Conservation (phyloP, 2,329 filamentous ascomycete genomes). For the Botryosphaeria dothidea region DNA sequence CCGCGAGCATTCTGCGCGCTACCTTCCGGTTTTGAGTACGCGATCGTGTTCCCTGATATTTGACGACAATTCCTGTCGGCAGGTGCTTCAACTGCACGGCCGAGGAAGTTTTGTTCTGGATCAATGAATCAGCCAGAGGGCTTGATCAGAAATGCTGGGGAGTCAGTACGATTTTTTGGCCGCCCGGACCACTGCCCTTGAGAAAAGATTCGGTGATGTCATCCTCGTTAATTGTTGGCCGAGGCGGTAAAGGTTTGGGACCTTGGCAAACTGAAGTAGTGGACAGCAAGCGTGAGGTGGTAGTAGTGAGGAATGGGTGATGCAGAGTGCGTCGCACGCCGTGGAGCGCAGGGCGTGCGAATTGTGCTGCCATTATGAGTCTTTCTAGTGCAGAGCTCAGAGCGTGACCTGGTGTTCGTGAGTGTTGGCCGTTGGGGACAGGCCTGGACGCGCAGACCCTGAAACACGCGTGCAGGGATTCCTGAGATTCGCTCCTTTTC, state of each 20-base stretch:
- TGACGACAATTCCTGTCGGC: slow-evolving; percentile 89
- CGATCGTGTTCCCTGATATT: slow-evolving; percentile 88
- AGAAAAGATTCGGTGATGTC: slow-evolving; percentile 86
- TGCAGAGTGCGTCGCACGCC: background rate
- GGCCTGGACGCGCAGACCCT: slow-evolving; percentile 5
- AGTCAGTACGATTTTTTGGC: slow-evolving; percentile 76
- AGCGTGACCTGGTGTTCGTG: background rate
- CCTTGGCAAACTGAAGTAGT: slow-evolving; percentile 23
- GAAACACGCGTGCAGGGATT: background rate
- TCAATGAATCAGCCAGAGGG: background rate
- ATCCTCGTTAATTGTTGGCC: slow-evolving; percentile 71
- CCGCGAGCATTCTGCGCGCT: slow-evolving; percentile 74
- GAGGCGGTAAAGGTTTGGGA: slow-evolving; percentile 69
- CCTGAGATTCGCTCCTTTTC: slow-evolving; percentile 3
- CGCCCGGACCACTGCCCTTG: slow-evolving; percentile 88
- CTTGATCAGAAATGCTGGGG: background rate
- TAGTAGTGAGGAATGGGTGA: background rate
- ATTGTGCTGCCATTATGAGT: background rate
- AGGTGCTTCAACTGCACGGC: slow-evolving; percentile 90
- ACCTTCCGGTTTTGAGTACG: slow-evolving; percentile 84
- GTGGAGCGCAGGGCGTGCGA: background rate
- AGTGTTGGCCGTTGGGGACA: background rate
- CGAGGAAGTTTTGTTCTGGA: slow-evolving; percentile 88
- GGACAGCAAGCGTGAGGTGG: slow-evolving; percentile 25
- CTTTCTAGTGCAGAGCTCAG: background rate